Evolutionary conservation across 2,329 filamentous ascomycete species (phyloP), one percentile per base, ranked within the genome.

Genomic region (Falciphora oryzae): DNA sequence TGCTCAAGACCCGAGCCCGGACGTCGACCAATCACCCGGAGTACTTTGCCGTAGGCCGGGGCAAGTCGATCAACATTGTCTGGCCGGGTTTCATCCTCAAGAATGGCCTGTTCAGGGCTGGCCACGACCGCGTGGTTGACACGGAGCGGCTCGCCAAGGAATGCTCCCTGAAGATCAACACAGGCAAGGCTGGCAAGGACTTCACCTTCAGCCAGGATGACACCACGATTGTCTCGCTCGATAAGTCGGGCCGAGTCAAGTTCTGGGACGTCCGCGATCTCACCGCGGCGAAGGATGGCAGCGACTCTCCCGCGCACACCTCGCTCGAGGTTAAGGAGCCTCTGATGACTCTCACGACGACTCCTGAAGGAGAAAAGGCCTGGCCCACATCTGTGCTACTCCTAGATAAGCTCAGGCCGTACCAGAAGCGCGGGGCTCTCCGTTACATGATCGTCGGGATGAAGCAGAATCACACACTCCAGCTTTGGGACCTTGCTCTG

Each of bases 201-300:
- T 99, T 99, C 75, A 90, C 89, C 60, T 99, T 99, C 78, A 97
- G 94, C 76, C 93, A 96, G 75, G 95, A 99, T 75, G 95, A 99
- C 75, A 91, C 90, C 1, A 89, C 94, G 57, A 92, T 99, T 70
- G 93, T 96, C 60, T 97, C 94, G 61, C 86, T 99, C 63, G 96
- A 99, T 76, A 99, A 99, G 80, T 94, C 93, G 66, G 96, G 95
- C 61, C 89, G 92, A 67, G 89, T 98, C 79, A 95, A 96, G 77
- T 97, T 99, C 81, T 99, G 95, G 96, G 95, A 99, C 75, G 92
- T 98, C 69, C 91, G 91, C 66, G 87, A 91, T 66, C 83, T 97
- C 65, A 89, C 83, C 2, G 80, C 83, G 25, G 76, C 77, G 67
- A 81, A 81, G 70, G 81, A 84, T 67, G 79, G 75, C 66, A 81